Conservation (phyloP, 2,329 filamentous ascomycete genomes). For the Aureobasidium sp. region DNA sequence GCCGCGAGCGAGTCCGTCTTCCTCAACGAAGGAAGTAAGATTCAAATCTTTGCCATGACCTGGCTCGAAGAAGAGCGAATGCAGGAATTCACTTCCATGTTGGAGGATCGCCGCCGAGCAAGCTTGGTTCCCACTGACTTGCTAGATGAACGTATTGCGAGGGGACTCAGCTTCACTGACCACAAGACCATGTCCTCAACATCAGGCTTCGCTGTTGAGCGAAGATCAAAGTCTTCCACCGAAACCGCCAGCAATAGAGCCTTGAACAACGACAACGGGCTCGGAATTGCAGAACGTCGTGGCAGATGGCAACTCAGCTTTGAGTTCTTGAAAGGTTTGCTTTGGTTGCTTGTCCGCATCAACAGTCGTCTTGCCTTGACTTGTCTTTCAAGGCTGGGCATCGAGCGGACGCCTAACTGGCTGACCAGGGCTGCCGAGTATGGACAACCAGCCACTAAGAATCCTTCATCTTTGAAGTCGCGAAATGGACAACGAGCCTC, state of each 20-base stretch:
- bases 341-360: constrained; percentile 55
- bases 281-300: constrained; percentile 72
- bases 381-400: constrained; percentile 51
- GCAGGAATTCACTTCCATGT: constrained; percentile 54
- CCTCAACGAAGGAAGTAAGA: constrained; percentile 75
- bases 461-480: constrained; percentile 15
- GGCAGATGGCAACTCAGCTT: constrained; percentile 69
- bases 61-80: constrained; percentile 89
- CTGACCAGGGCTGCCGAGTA: constrained; percentile 47
- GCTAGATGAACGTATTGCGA: constrained; percentile 34
- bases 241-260: constrained; percentile 22
- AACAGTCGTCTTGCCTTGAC: constrained; percentile 49
- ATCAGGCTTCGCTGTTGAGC: constrained; percentile 60
- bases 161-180: constrained; percentile 29
- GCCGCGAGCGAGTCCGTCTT: constrained; percentile 96
- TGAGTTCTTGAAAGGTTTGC: constrained; percentile 71
- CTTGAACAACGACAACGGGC: constrained; percentile 48
- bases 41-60: constrained; percentile 68
- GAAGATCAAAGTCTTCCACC: constrained; percentile 39
- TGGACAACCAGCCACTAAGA: constrained; percentile 21
- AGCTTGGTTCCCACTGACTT: constrained; percentile 37
- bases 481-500: constrained; percentile 23
- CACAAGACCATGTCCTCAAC: constrained; percentile 27
- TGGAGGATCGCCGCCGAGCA: constrained; percentile 31
- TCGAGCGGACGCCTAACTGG: constrained; percentile 58